Evolutionary conservation across 257 asterid genomes (phyloP), one percentile per base, ranked within the genome.

Genomic region (Leptodermis oblonga): DNA sequence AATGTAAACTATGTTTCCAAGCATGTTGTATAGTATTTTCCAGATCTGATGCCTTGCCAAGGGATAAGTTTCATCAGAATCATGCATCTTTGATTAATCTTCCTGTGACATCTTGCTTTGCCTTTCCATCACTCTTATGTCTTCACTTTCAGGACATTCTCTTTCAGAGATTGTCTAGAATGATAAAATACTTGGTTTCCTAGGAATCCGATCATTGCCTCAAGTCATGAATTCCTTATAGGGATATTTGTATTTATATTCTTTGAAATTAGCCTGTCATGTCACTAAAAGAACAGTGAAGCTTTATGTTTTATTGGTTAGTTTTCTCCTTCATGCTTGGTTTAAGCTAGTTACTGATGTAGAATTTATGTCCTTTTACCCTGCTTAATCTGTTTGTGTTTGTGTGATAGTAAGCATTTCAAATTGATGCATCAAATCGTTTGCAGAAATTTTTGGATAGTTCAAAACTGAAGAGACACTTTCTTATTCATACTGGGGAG

Each of bases 381-480:
- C 33, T 46, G 60, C 33, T n/a, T 73, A n/a, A n/a, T n/a, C n/a
- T n/a, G 14, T 58, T 34, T 22, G 31, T 58, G 28, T 58, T 7
- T 4, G 23, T 20, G n/a, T 48, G 43, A 28, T 23, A 7, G 18
- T 43, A n/a, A 37, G 7, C 23, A 18, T 17, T 46, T 18, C 26
- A 60, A 34, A 39, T 60, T 67, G 60, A 42, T 18, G 36, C 37
- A 39, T 70, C 14, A 68, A 31, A 62, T 82, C 73, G 23, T 78
- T 69, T 82, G 89, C 92, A 94, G 97, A 94, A 91, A 89, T 94
- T 94, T 82, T 91, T 94, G 89, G 99, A 91, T 81, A 94, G 97
- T 76, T 94, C 99, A 70, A 94, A 94, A 81, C 86, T 94, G 49
- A 94, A 91, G 87, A 81, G 99, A 67, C 99, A 94, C 82, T 91